Evolutionary conservation across 1,284 basidiomycete species (phyloP).

Genomic region (Ustilago xerochloae): DNA sequence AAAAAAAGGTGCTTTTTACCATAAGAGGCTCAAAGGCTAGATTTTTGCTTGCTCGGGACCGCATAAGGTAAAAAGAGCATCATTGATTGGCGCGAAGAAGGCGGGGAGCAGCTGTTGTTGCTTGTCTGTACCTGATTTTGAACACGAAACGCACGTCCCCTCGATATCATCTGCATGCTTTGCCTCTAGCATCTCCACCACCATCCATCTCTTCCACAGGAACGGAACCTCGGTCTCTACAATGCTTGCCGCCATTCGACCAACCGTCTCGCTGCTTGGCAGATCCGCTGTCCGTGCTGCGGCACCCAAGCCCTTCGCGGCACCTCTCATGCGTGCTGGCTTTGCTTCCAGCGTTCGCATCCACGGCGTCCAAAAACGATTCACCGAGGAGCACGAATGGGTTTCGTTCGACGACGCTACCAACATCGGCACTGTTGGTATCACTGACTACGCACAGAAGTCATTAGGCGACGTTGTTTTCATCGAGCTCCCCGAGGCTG

Average conservation of each 20-base stretch:
- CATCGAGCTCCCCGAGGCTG: conserved; percentile 86
- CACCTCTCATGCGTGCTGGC: conserved; percentile 25
- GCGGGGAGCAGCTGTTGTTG: neutral
- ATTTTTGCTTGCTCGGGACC: neutral
- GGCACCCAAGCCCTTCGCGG: conserved; percentile 30
- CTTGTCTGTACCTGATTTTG: too few relatives aligned
- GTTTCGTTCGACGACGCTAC: conserved; percentile 83
- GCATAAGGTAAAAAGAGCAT: neutral
- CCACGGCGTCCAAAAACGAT: conserved; percentile 52
- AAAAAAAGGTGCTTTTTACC: too few relatives aligned
- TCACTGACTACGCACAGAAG: conserved; percentile 93
- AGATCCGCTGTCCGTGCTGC: conserved; percentile 29
- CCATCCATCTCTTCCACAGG: neutral
- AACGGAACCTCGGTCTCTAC: neutral
- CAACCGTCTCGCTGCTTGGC: conserved; percentile 25
- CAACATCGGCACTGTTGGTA: conserved; percentile 83
- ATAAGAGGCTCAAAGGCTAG: too few relatives aligned
- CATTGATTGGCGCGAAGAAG: neutral
- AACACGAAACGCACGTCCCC: conserved; percentile 12
- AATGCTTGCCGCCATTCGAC: conserved; percentile 40
- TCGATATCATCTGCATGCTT: neutral
- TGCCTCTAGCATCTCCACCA: conserved; percentile 7
- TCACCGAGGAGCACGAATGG: conserved; percentile 89
- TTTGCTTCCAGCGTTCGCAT: conserved; percentile 37
- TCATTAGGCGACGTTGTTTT: conserved; percentile 96